Base-by-base conservation (phyloP, 176 grass and related monocot species). In the Carex pumila region DNA sequence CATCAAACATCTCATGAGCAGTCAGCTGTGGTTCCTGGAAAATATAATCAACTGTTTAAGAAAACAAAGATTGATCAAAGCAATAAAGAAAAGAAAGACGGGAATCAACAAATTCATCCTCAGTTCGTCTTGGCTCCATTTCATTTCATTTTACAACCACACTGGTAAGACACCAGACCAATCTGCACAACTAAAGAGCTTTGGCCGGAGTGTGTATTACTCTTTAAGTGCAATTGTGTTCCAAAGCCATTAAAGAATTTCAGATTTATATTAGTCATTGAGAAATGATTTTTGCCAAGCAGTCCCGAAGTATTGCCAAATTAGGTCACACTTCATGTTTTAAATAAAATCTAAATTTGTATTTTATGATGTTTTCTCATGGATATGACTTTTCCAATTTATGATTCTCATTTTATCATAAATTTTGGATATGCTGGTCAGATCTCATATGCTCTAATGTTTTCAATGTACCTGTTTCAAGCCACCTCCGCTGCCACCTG, bases 21-120 rank as follows among this genome's bases (percentile, higher is more conserved):
- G 88, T 99, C 58, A 99, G 85, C 45, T 99, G 96, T 32, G 93
- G 96, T 85, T 99, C 93, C 96, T 99, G 91, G 83, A 89, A 29
- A 22, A 49, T 88, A 31, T 58, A n/a, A 55, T 78, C 3, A 75
- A 45, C 84, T 69, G 37, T 85, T 70, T 67, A 83, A 14, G 34
- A 63, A 71, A 12, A 32, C 34, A n/a, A 34, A 43, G 65, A 29
- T 10, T 6, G 76, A 25, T n/a, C 53, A 75, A 67, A 37, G 41
- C 41, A 72, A 72, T 2, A 55, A 34, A 84, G 25, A 21, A 30
- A 65, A 89, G 22, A 76, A 63, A 81, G 14, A 70, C 17, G 7
- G 57, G n/a, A n/a, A 37, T 37, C 63, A 85, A 85, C 11, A 79
- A 84, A 29, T 71, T 25, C 4, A 69, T 43, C 58, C 59, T 60